phyloP scores from a whole-genome alignment of 768 basidiomycete genomes.

The Tylopilus plumbeoviolaceoides region DNA sequence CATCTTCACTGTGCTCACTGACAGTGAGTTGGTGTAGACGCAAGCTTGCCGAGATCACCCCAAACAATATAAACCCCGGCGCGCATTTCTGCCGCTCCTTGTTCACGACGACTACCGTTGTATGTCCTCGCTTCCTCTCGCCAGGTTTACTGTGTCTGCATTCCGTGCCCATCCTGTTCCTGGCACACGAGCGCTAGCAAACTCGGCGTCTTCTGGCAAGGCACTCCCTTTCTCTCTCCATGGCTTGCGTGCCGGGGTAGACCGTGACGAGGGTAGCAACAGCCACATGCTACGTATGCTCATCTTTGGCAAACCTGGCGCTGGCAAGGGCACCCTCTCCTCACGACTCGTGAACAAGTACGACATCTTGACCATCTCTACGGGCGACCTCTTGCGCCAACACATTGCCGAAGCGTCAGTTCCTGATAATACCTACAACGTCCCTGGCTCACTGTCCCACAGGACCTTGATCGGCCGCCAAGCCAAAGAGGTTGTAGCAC shows the following conservation, averaged over 20 bases:
- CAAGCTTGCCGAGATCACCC: slow-evolving; percentile 10
- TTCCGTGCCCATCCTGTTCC: slow-evolving; percentile 8
- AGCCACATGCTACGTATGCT: slow-evolving; percentile 42
- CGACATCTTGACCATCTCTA: slow-evolving; percentile 72
- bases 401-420: slow-evolving; percentile 62
- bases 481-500: slow-evolving; percentile 76
- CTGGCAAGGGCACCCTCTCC: slow-evolving; percentile 83
- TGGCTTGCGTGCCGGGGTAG: slow-evolving; percentile 32
- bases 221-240: slow-evolving; percentile 53
- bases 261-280: slow-evolving; percentile 19
- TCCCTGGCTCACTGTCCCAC: slow-evolving; percentile 1
- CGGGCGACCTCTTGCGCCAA: slow-evolving; percentile 81
- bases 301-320: slow-evolving; percentile 61
- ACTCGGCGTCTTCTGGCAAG: slow-evolving; percentile 32
- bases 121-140: slow-evolving; percentile 19
- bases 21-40: no score
- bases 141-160: slow-evolving; percentile 11
- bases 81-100: not conserved
- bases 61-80: slow-evolving; percentile 18
- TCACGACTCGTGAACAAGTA: slow-evolving; percentile 75
- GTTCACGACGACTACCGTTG: not conserved
- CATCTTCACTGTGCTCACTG: no score
- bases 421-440: not conserved
- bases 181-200: slow-evolving; percentile 25
- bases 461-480: slow-evolving; percentile 68